Conservation (phyloP, 2,329 filamentous ascomycete species). For the Fusarium devonianum region DNA sequence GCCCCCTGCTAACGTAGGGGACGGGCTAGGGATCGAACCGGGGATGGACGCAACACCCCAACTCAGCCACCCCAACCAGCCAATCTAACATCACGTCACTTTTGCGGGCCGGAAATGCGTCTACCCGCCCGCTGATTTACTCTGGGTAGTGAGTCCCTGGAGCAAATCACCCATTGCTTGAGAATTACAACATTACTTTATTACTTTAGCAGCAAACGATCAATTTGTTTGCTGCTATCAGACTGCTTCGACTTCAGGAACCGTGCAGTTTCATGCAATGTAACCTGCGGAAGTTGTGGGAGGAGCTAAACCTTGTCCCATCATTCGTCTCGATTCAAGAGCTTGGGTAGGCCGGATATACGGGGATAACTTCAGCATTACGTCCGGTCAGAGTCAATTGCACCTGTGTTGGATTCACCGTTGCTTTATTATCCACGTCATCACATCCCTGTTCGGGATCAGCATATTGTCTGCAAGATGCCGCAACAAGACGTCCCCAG, state of each 20-base stretch:
- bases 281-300: no score
- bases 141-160: no score
- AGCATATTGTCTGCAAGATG: not conserved
- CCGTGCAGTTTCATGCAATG: no score
- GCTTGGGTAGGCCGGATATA: not conserved
- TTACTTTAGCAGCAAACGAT: no score
- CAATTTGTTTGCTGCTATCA: no score
- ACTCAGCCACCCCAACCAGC: constrained; percentile 2
- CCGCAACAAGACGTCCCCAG: not conserved
- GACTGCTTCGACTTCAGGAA: no score
- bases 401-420: no score
- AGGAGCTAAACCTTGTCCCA: no score
- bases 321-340: no score
- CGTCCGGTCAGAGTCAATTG: no score
- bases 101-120: not conserved
- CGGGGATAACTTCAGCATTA: not conserved
- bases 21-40: not conserved
- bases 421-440: constrained; percentile 6
- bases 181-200: no score
- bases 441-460: constrained; percentile 6
- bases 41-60: not conserved
- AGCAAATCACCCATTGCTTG: no score
- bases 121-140: constrained; percentile 5
- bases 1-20: not conserved
- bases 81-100: constrained; percentile 21